Conservation (phyloP, 345 rosid genomes). For the Garcia nutans region DNA sequence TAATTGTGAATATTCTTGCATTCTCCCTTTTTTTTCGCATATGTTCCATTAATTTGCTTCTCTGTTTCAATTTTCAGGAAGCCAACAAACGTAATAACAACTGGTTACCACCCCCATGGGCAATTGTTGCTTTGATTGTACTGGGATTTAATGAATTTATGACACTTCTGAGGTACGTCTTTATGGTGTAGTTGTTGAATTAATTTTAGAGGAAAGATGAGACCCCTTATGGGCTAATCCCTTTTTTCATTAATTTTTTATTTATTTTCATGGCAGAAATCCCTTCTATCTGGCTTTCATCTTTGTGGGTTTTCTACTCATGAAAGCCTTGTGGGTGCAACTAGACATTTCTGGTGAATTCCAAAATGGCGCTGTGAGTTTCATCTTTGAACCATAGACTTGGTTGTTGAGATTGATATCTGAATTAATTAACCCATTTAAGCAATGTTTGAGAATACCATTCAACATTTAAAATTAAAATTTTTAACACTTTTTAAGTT, state of each 20-base stretch:
- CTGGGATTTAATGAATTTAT: slow-evolving; percentile 98
- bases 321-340: slow-evolving; percentile 96
- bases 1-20: no score
- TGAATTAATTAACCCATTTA: not conserved
- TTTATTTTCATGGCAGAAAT: slow-evolving; percentile 59
- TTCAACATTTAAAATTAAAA: no score
- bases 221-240: slow-evolving; percentile 9
- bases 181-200: slow-evolving; percentile 5
- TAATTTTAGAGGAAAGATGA: slow-evolving; percentile 1
- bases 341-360: slow-evolving; percentile 83
- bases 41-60: not conserved
- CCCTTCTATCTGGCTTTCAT: slow-evolving; percentile 73
- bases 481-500: no score
- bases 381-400: not conserved
- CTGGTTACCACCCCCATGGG: slow-evolving; percentile 99
- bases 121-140: slow-evolving; percentile 71
- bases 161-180: slow-evolving; percentile 82
- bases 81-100: slow-evolving; percentile 89
- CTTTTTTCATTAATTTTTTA: not conserved
- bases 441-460: no score
- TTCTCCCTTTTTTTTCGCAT: not conserved
- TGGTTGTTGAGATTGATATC: not conserved
- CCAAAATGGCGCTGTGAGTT: slow-evolving; percentile 84
- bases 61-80: slow-evolving; percentile 59
- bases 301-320: slow-evolving; percentile 66